Base-by-base conservation (phyloP, 305 asterid genomes). In the Solanum hybrid region DNA sequence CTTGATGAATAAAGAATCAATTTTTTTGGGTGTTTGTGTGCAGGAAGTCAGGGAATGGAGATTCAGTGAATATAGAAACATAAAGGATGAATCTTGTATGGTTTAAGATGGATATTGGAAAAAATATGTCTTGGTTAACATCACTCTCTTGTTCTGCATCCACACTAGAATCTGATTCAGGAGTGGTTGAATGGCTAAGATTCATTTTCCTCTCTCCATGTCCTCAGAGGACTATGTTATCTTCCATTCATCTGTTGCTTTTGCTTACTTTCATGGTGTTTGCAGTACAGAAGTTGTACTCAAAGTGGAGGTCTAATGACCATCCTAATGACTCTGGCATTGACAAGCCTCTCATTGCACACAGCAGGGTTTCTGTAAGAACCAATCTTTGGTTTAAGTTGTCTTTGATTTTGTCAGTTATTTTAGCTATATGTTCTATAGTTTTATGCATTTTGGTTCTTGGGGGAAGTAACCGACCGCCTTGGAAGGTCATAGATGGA, bases 131-230 rank as follows among this genome's bases (percentile, higher is more conserved):
- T 51, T 95, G 98, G 98, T 90, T 96, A 6, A 92, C 97, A 29
- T 88, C 95, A 2, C 94, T 95, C 68, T 95, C 99, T 82, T 97
- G 98, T 94, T 94, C 98, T 5, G 79, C 87, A 91, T 87, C 95
- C 22, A 91, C 22, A 90, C 79, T 77, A 26, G 90, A 90, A 72
- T 32, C 79, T 79, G 90, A 92, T 17, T 34, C 90, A 5, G 37
- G 90, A 78, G 41, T 85, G 41, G 39, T 93, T 86, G 93, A 92
- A 57, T 95, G 95, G 98, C 88, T 93, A 36, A 92, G 95, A 92
- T 95, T 97, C 95, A 90, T 94, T 5, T 88, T 94, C 89, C 95
- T 96, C 85, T 94, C 99, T 87, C 98, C 99, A 75, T 97, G 97
- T 76, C 97, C 97, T 68, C 99, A 97, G 87, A 95, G 99, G 89